Conservation (phyloP, 768 basidiomycete genomes). For the Mrakia frigida region DNA sequence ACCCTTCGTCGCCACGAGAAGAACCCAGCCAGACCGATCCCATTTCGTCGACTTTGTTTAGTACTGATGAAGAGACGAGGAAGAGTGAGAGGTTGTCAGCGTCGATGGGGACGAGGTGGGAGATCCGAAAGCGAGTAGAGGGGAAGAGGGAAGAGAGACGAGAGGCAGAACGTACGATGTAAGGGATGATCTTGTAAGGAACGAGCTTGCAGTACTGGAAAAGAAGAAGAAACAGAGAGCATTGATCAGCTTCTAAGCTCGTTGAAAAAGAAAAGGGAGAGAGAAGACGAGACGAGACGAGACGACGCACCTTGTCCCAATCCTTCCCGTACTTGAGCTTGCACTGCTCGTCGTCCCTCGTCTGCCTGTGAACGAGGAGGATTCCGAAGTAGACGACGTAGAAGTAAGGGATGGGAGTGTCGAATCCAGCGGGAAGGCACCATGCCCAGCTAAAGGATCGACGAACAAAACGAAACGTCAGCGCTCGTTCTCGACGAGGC, state of each 20-base stretch:
- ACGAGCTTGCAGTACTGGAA: conserved; percentile 71
- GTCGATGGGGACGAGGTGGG: neutral
- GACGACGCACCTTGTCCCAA: conserved; percentile 60
- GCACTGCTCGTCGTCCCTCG: conserved; percentile 86
- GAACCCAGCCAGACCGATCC: no score
- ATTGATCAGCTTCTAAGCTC: neutral
- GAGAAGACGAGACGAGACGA: no score
- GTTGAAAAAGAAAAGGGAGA: neutral
- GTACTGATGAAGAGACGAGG: neutral
- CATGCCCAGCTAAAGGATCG: conserved; percentile 61
- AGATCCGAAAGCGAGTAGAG: neutral
- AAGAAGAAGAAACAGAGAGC: neutral
- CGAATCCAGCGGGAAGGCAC: conserved; percentile 87
- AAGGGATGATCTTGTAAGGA: conserved; percentile 78
- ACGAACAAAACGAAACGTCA: neutral
- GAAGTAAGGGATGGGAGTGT: conserved; percentile 92
- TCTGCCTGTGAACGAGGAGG: conserved; percentile 83
- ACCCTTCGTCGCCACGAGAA: no score
- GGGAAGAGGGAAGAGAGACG: neutral
- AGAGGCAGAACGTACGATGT: conserved; percentile 41
- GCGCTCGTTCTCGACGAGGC: conserved; percentile 51
- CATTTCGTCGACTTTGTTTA: no score
- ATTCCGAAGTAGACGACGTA: conserved; percentile 84
- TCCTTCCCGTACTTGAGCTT: conserved; percentile 91
- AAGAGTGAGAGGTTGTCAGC: neutral